Evolutionary conservation across 2,329 filamentous ascomycete species (phyloP).

Genomic region (Ramularia endophylla): DNA sequence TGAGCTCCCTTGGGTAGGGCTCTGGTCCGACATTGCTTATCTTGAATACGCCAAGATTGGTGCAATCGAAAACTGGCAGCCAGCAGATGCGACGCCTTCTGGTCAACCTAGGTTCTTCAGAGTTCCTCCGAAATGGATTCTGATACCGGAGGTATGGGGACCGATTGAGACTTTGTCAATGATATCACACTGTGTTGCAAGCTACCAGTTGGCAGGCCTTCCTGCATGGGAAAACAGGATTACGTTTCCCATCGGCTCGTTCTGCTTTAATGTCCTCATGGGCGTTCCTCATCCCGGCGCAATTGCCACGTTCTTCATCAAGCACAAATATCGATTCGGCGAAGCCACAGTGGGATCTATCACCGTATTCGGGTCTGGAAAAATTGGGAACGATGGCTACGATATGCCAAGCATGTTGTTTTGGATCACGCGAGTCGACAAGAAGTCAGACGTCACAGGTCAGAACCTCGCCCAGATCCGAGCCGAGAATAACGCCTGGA

Average conservation of each 20-base stretch:
- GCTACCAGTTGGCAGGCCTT: background rate
- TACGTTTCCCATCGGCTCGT: slow-evolving; percentile 4
- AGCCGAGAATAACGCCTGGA: slow-evolving; percentile 65
- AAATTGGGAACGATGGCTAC: slow-evolving; percentile 22
- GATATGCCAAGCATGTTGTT: background rate
- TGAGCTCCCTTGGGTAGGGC: too few species aligned
- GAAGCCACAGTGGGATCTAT: background rate
- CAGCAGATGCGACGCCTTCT: too few species aligned
- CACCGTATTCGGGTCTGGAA: slow-evolving; percentile 20
- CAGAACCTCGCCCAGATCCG: too few species aligned
- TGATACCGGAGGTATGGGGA: background rate
- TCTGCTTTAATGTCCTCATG: slow-evolving; percentile 2
- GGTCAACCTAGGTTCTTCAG: too few species aligned
- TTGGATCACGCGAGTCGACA: too few species aligned
- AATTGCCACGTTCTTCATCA: background rate
- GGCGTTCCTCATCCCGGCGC: background rate
- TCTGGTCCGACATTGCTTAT: too few species aligned
- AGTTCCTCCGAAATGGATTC: slow-evolving; percentile 1
- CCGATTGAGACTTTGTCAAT: background rate
- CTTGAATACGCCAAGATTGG: too few species aligned
- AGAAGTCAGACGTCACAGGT: too few species aligned
- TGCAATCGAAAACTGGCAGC: too few species aligned
- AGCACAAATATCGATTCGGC: background rate
- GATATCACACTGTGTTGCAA: background rate
- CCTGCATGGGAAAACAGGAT: slow-evolving; percentile 1